Evolutionary conservation across 805 yeast species (phyloP).

Genomic region (Nakazawaea ambrosiae): DNA sequence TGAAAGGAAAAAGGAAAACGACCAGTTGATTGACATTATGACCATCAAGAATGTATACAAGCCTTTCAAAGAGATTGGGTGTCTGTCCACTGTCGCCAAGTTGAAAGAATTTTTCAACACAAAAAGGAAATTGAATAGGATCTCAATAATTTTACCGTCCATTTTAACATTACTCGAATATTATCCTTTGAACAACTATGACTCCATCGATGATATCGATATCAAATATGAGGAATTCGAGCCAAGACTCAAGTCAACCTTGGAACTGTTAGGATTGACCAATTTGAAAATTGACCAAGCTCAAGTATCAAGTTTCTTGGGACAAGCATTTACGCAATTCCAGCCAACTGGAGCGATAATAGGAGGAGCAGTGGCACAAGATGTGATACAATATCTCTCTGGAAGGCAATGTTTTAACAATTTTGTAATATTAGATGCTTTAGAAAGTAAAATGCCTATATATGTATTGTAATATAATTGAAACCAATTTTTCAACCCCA

Average conservation of each 20-base stretch:
- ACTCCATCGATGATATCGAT: constrained; percentile 16
- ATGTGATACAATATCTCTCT: constrained; percentile 66
- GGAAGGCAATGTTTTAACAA: constrained; percentile 80
- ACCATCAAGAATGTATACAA: constrained; percentile 30
- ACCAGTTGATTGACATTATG: constrained; percentile 27
- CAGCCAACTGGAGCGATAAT: constrained; percentile 81
- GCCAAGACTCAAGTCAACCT: constrained; percentile 22
- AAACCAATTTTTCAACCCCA: no score
- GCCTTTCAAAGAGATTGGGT: constrained; percentile 28
- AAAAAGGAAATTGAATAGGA: constrained; percentile 35
- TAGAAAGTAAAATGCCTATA: constrained; percentile 68
- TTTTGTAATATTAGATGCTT: constrained; percentile 69
- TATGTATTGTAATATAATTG: constrained; percentile 49
- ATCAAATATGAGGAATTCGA: constrained; percentile 24
- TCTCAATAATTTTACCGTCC: constrained; percentile 53
- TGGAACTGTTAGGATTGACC: constrained; percentile 36
- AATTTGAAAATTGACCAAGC: constrained; percentile 32
- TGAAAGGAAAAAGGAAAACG: constrained; percentile 27
- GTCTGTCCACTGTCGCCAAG: constrained; percentile 29
- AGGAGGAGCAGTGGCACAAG: constrained; percentile 90
- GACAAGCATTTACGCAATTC: constrained; percentile 56
- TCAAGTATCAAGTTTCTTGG: constrained; percentile 31
- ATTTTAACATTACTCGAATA: constrained; percentile 51
- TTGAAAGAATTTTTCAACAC: constrained; percentile 17
- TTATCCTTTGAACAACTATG: constrained; percentile 16